Base-by-base conservation (phyloP, 1,284 basidiomycete genomes). In the Paramarasmius palmivorus region DNA sequence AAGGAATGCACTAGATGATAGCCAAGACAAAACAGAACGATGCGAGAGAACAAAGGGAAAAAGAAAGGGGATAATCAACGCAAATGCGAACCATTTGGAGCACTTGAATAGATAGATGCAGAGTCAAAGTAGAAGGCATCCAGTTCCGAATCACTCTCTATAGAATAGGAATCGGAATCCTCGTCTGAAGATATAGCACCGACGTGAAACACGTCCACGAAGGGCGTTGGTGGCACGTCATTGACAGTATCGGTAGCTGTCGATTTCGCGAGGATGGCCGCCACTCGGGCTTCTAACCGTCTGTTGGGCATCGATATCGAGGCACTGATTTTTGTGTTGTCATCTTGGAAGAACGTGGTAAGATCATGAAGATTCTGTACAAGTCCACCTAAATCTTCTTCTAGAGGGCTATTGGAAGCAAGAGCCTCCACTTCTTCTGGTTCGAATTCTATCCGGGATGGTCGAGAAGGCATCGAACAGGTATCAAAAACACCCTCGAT, bases 301-400 rank as follows among this genome's bases (percentile, higher is more conserved):
- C 83, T 77, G 55, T 78, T 82, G 2, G 82, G 82, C 47, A 72
- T 59, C 36, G 74, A 9, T 32, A 26, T 38, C 1, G 53, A 58
- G 1, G 58, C 60, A 4, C 63, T 61, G 40, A 45, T 36, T 36
- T 59, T 61, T 22, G 54, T 25, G 60, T 56, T 17, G 53, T 75
- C 74, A 49, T 86, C 84, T 64, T 90, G 89, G 77, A 95, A 95
- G 77, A 91, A 95, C 57, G 85, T 86, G 57, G 86, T 92, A 41
- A 97, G 76, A 56, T 92, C 89, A 64, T 95, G 90, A 40, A 96
- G 77, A 57, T 93, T 90, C 60, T 88, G 91, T 26, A 95, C 91
- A 23, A 95, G 75, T 56, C 91, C 90, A 4, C 90, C 88, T n/a
- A 96, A 77, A 59, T 92, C 85, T 49, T 86, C 84, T 36, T 84